phyloP scores from a whole-genome alignment of 768 basidiomycete species.

The Nevesoporus exiguus region DNA sequence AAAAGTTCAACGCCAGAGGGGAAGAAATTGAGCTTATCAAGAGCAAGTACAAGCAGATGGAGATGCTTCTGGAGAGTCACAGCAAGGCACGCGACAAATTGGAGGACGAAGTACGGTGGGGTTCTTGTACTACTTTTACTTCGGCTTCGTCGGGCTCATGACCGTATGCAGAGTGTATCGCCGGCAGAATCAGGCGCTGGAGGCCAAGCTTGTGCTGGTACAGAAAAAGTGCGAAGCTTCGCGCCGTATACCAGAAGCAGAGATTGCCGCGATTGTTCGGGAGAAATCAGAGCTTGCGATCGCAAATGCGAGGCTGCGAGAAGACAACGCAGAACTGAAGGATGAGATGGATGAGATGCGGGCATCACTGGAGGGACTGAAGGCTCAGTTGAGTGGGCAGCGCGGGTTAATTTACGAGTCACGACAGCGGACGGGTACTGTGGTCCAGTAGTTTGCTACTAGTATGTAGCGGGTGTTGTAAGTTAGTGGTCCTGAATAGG shows the following conservation, averaged over 20 bases:
- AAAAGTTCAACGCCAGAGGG: slow-evolving; percentile 61
- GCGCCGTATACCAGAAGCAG: slow-evolving; percentile 35
- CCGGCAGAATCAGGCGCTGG: slow-evolving; percentile 59
- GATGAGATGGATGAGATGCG: slow-evolving; percentile 64
- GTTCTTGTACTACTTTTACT: neutral
- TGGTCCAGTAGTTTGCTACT: neutral
- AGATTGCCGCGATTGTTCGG: slow-evolving; percentile 43
- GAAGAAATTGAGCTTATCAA: slow-evolving; percentile 55
- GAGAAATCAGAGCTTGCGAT: slow-evolving; percentile 47
- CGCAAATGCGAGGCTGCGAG: slow-evolving; percentile 50
- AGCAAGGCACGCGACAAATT: slow-evolving; percentile 50
- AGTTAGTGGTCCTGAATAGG: slow-evolving; percentile 22
- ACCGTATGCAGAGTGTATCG: slow-evolving; percentile 44
- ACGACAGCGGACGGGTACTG: slow-evolving; percentile 37
- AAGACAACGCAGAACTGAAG: slow-evolving; percentile 53
- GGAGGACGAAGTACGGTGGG: slow-evolving; percentile 60
- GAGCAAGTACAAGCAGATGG: slow-evolving; percentile 61
- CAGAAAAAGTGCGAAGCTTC: slow-evolving; percentile 42
- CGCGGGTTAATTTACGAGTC: slow-evolving; percentile 45
- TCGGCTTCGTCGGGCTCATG: neutral
- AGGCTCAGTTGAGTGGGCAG: slow-evolving; percentile 50
- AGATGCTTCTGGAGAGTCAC: slow-evolving; percentile 57
- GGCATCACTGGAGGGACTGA: slow-evolving; percentile 68
- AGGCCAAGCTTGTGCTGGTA: slow-evolving; percentile 49
- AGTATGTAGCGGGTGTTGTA: neutral